Percentiles rank a stretch among this genome's conserved stretches.
Conservation (phyloP, 2,329 filamentous ascomycete genomes). For the Coniochaeta ligniaria region DNA sequence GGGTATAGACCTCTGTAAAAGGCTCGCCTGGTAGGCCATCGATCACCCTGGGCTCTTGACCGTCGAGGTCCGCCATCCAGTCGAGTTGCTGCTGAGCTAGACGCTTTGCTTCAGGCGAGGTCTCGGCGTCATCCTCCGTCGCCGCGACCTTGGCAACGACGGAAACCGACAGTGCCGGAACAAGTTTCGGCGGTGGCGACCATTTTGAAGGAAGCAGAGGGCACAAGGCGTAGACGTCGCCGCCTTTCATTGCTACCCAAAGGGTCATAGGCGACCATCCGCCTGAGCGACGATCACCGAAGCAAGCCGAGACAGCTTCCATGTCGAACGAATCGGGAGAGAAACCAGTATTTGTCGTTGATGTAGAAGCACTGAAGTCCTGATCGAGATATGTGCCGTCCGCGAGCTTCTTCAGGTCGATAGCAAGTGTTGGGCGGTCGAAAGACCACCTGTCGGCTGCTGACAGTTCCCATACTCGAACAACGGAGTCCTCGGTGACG, state of each 20-base stretch:
- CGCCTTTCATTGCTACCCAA: slow-evolving; percentile 92
- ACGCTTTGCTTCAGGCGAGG: slow-evolving; percentile 44
- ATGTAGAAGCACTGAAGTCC: slow-evolving; percentile 71
- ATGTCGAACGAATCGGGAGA: slow-evolving; percentile 88
- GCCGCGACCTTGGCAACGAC: slow-evolving; percentile 68
- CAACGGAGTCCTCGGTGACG: slow-evolving; percentile 78
- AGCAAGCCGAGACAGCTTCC: slow-evolving; percentile 85
- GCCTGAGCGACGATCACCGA: slow-evolving; percentile 58
- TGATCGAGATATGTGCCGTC: slow-evolving; percentile 78
- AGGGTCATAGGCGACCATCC: slow-evolving; percentile 96
- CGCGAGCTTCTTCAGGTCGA: slow-evolving; percentile 83
- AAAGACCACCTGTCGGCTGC: slow-evolving; percentile 81
- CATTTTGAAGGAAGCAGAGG: slow-evolving; percentile 83
- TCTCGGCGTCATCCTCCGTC: slow-evolving; percentile 50
- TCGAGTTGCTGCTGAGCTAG: slow-evolving; percentile 58
- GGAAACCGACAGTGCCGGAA: slow-evolving; percentile 76
- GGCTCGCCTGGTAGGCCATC: slow-evolving; percentile 42
- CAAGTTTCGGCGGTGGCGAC: slow-evolving; percentile 67
- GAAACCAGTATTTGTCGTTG: slow-evolving; percentile 71
- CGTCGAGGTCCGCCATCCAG: slow-evolving; percentile 61
- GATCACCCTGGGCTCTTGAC: slow-evolving; percentile 51
- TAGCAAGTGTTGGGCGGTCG: slow-evolving; percentile 70
- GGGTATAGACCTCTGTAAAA: slow-evolving; percentile 45
- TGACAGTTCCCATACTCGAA: slow-evolving; percentile 86
- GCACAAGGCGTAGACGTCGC: slow-evolving; percentile 89